Evolutionary conservation across 495 filamentous ascomycete genomes (phyloP).

Genomic region (Trichoderma erinaceum): DNA sequence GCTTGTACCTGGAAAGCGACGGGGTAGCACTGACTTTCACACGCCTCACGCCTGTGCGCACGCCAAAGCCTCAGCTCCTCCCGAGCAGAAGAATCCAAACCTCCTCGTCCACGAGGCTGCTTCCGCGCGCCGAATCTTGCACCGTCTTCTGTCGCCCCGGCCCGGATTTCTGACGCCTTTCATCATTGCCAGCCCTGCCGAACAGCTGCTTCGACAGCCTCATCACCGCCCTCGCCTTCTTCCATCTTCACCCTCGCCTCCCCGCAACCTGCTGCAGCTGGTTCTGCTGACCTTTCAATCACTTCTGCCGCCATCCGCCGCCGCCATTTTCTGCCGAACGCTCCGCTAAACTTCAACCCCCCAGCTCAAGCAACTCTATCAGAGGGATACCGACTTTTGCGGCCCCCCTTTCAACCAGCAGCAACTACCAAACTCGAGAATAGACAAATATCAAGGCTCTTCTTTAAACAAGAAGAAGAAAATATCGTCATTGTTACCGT

Average conservation of each 20-base stretch:
- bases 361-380: constrained; percentile 3
- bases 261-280: constrained; percentile 10
- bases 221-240: background rate
- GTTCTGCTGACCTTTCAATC: constrained; percentile 5
- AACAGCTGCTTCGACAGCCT: background rate
- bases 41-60: constrained; percentile 11
- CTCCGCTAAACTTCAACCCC: constrained; percentile 4
- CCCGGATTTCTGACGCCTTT: constrained; percentile 7
- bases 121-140: constrained; percentile 10
- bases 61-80: constrained; percentile 13
- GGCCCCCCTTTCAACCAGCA: constrained; percentile 2
- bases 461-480: background rate
- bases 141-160: constrained; percentile 10
- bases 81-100: background rate
- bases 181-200: background rate
- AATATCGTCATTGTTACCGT: background rate
- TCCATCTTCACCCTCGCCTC: background rate
- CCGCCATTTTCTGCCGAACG: constrained; percentile 12
- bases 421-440: background rate
- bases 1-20: background rate
- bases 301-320: constrained; percentile 8
- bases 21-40: constrained; percentile 7
- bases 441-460: background rate
- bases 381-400: background rate
- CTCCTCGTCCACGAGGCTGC: constrained; percentile 8